Conservation (phyloP, 768 basidiomycete genomes). For the Grammothele lineata region DNA sequence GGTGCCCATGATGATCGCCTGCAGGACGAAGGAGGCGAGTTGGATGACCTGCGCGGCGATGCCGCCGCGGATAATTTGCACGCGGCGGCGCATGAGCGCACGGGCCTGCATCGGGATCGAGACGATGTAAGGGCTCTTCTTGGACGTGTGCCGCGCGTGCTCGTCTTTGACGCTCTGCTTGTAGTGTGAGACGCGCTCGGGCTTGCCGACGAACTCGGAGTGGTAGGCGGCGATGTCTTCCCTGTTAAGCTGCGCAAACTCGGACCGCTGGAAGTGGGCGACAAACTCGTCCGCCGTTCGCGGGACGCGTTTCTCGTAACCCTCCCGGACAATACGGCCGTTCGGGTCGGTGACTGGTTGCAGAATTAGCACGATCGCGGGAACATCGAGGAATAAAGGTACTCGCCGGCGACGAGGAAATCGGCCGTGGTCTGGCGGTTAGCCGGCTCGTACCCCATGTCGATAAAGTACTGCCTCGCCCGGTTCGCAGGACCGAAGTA, state of each 20-base stretch:
- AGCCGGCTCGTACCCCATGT: conserved; percentile 55
- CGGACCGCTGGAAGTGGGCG: conserved; percentile 30
- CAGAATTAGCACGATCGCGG: too few relatives aligned
- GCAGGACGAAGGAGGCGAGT: conserved; percentile 43
- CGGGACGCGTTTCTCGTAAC: conserved; percentile 38
- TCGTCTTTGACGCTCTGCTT: conserved; percentile 45
- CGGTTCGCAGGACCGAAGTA: conserved; percentile 67
- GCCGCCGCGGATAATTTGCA: conserved; percentile 32
- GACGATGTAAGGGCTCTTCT: conserved; percentile 34
- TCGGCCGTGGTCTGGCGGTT: conserved; percentile 58
- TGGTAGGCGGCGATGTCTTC: conserved; percentile 45
- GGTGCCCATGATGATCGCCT: conserved; percentile 54
- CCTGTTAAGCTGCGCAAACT: conserved; percentile 37
- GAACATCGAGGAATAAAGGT: background rate
- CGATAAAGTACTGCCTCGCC: conserved; percentile 69
- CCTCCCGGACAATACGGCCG: conserved; percentile 46
- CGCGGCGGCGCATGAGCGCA: conserved; percentile 31
- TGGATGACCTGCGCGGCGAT: conserved; percentile 26
- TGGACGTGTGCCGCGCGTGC: conserved; percentile 41
- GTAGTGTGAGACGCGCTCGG: conserved; percentile 40
- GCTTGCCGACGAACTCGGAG: conserved; percentile 39
- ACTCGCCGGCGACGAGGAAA: conserved; percentile 45
- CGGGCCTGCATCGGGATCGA: conserved; percentile 33
- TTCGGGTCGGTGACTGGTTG: conserved; percentile 52
- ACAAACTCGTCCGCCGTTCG: conserved; percentile 56